These are phyloP conservation scores for Gymnopilus dilepis DNA, from an alignment of 768 basidiomycete species.

Conservation along the genomic window DNA sequence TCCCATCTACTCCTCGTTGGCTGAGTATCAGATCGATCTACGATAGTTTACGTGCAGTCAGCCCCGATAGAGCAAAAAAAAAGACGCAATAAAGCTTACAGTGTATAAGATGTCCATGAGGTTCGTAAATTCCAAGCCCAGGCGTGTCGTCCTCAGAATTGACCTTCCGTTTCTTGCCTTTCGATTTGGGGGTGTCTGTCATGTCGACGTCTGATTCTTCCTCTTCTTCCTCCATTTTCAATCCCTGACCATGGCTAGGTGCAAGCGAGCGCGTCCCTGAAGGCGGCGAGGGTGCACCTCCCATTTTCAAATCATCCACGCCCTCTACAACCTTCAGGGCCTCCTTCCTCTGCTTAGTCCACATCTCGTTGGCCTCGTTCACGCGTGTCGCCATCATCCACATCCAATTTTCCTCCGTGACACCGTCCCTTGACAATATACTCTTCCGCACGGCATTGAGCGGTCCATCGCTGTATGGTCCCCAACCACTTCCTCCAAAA, in stretches of 20 bases:
- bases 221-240: slow-evolving; percentile 15
- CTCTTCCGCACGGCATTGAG: slow-evolving; percentile 85
- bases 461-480: slow-evolving; percentile 89
- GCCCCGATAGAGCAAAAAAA: not conserved
- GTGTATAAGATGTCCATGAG: slow-evolving; percentile 76
- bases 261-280: slow-evolving; percentile 16
- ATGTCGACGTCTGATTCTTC: slow-evolving; percentile 24
- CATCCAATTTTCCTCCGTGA: slow-evolving; percentile 95
- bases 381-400: slow-evolving; percentile 72
- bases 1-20: slow-evolving; percentile 71
- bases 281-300: slow-evolving; percentile 21
- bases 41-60: slow-evolving; percentile 12
- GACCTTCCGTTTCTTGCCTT: slow-evolving; percentile 37
- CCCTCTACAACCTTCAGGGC: slow-evolving; percentile 58
- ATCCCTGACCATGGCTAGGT: not conserved
- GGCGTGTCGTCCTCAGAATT: slow-evolving; percentile 31
- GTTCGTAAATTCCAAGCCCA: slow-evolving; percentile 80
- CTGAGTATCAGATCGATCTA: slow-evolving; percentile 82
- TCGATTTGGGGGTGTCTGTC: slow-evolving; percentile 22
- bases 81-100: slow-evolving; percentile 53
- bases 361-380: slow-evolving; percentile 65
- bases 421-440: slow-evolving; percentile 75
- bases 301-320: slow-evolving; percentile 29
- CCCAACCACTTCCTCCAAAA: slow-evolving; percentile 83
- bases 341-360: slow-evolving; percentile 62